Conservation (phyloP, 164 flowering plant genomes). For the Vitis rotundifolia region DNA sequence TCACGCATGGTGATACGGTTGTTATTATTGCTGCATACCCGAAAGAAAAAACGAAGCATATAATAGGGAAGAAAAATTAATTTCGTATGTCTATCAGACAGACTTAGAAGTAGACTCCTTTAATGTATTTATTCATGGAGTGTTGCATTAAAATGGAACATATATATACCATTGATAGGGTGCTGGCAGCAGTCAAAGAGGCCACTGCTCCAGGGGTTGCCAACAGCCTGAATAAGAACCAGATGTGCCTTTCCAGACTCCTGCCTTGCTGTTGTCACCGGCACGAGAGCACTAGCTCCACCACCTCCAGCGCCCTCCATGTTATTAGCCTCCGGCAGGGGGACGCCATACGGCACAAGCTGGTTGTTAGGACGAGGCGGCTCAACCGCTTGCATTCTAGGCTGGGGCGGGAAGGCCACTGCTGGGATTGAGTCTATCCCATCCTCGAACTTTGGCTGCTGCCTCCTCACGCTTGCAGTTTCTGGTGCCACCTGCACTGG, state of each 20-base stretch:
- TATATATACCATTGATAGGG: conserved; percentile 4
- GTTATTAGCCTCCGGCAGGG: not conserved
- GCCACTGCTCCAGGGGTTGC: conserved; percentile 9
- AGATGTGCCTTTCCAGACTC: not conserved
- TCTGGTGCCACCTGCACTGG: not conserved
- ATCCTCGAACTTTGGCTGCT: too few relatives aligned
- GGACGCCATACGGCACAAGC: not conserved
- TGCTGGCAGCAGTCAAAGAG: conserved; percentile 11
- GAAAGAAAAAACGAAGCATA: not conserved
- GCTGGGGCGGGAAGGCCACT: not conserved
- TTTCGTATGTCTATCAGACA: too few relatives aligned
- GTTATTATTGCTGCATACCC: conserved; percentile 10
- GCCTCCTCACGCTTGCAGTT: too few relatives aligned
- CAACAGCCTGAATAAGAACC: conserved; percentile 4
- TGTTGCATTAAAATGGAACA: not conserved
- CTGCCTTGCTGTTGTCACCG: not conserved
- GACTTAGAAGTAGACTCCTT: too few relatives aligned
- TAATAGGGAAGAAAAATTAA: not conserved
- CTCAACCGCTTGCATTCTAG: not conserved
- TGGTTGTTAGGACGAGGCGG: not conserved
- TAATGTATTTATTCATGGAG: too few relatives aligned
- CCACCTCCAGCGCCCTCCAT: not conserved
- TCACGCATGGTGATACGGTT: conserved; percentile 8
- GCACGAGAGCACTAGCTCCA: not conserved
- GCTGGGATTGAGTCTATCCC: not conserved